Evolutionary conservation across 176 grass and related monocot species (phyloP).

Genomic region (Phragmites australis): DNA sequence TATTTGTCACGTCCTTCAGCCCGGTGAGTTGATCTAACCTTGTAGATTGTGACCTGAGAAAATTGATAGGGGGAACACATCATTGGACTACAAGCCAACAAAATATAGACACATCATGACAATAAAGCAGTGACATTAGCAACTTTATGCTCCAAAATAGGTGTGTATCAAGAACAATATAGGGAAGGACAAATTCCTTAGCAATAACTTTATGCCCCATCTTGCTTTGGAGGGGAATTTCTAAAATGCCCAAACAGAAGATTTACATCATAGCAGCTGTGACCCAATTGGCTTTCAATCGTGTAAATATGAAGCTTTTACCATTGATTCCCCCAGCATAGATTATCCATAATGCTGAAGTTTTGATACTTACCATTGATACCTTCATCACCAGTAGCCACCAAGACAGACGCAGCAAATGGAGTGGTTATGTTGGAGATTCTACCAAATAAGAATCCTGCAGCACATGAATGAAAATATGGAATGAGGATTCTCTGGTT

Average conservation of each 20-base stretch:
- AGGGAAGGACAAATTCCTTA: constrained; percentile 47
- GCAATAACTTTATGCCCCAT: constrained; percentile 34
- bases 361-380: neutral
- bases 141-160: constrained; percentile 40
- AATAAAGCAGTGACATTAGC: constrained; percentile 45
- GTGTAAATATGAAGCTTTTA: constrained; percentile 34
- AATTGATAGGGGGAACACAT: constrained; percentile 27
- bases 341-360: constrained; percentile 10
- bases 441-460: constrained; percentile 40
- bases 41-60: constrained; percentile 16
- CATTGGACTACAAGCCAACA: constrained; percentile 44
- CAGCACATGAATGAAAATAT: constrained; percentile 23
- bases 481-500: constrained; percentile 24
- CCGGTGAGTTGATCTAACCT: constrained; percentile 11
- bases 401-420: constrained; percentile 12
- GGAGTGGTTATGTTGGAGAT: constrained; percentile 20
- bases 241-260: constrained; percentile 27
- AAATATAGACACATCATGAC: constrained; percentile 43
- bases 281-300: constrained; percentile 34
- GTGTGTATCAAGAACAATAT: constrained; percentile 40
- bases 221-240: constrained; percentile 41
- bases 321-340: neutral
- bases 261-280: constrained; percentile 35
- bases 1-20: constrained; percentile 1
- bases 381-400: constrained; percentile 23